Evolutionary conservation across 768 basidiomycete genomes (phyloP), one percentile per base, ranked within the genome.

Genomic region (Termitomyces sp.): DNA sequence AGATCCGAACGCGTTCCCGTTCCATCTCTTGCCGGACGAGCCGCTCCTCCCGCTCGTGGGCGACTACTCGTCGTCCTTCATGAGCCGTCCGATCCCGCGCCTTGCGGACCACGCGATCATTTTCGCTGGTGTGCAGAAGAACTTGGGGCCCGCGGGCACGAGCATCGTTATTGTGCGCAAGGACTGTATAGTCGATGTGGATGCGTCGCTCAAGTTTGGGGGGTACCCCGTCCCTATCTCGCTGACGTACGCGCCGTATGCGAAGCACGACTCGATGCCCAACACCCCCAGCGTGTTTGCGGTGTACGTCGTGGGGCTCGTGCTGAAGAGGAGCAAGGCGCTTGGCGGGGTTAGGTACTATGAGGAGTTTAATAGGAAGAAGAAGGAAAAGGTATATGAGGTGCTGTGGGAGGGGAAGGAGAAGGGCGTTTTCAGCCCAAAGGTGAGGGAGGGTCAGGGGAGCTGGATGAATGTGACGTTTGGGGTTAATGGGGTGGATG

Each of bases 391-490:
- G 72, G 68, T 98, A 45, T 98, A 98, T 71, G 75, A 68, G 0
- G 86, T 78, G 4, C 64, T 99, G 59, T 80, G 82, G 61, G 82
- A 83, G 61, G 92, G 92, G 4, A 84, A 87, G 68, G 75, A 73
- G 57, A 80, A 78, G 63, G 92, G 92, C 0, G 73, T 92, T 55
- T 83, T 92, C 63, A 80, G 73, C 63, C 69, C 80, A 21, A 90
- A 89, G 66, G 95, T 96, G 19, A 77, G 82, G 65, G 78, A 80
- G 56, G 88, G 84, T 5, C 84, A 86, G 47, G 82, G 89, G 58
- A 98, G 95, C 71, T 90, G 90, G 85, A 98, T 98, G 96, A 99
- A 99, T 69, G 79, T 92, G 16, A 90, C 92, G 0, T 98, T 98
- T 71, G 82, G 84, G 53, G 75, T 95, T 12, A 61, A 84, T 12